Base-by-base conservation (phyloP, 768 basidiomycete species). In the Suillus bovinus region DNA sequence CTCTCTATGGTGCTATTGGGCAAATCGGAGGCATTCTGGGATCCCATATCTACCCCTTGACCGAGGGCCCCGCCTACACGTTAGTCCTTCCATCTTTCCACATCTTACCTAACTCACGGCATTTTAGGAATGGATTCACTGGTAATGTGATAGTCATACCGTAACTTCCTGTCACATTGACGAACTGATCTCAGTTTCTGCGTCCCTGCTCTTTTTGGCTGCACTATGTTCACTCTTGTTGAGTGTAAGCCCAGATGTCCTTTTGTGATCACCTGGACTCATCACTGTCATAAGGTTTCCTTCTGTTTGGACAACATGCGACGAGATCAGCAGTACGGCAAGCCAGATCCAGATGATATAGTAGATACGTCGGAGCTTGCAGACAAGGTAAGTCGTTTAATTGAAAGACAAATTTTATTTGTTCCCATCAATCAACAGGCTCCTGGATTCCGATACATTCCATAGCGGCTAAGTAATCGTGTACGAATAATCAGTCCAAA, bases 301-400 rank as follows among this genome's bases (percentile, higher is more conserved):
- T 34, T 54, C n/a, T 22, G 31, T 22, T 34, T 54, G 53, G 33
- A 33, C 33, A 54, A 54, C 62, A 75, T 78, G 5, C 78, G 79
- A 17, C 77, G 89, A 44, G 80, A 90, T 67, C 74, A 71, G 49
- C 62, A 75, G 31, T 83, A 85, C 61, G 89, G 89, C 1, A 78
- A 78, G 58, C 82, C 81, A 1, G 72, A 77, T 57, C 74, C 73
- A 9, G 74, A 81, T 62, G 78, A 77, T 8, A 80, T 75, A 22
- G 84, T 90, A 22, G 83, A 91, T 66, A 89, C 86, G 0, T 78
- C 80, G 31, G 82, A 87, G 64, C 70, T 88, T 8, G 89, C 89
- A 1, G 89, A 91, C 68, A 79, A 85, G 75, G 88, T 86, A 63
- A 33, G 78, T 63, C 34, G 14, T 46, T 53, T 6, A 22, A 13